Conservation (phyloP, 495 filamentous ascomycete genomes). For the Annulohypoxylon stygium region DNA sequence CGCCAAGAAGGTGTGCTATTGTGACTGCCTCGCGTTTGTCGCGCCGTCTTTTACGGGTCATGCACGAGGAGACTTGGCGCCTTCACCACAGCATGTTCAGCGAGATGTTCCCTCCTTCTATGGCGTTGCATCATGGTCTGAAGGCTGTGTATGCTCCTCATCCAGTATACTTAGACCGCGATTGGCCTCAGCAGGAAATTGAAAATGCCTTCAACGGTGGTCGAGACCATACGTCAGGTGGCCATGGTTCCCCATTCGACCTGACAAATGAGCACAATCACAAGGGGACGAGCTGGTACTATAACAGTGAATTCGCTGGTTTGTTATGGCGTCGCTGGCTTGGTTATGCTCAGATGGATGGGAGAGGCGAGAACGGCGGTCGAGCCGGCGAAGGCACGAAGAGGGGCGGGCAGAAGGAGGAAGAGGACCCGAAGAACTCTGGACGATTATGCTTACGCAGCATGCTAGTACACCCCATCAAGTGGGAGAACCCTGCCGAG, state of each 20-base stretch:
- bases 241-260: slow-evolving; percentile 79
- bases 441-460: slow-evolving; percentile 91
- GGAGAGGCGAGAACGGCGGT: slow-evolving; percentile 76
- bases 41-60: slow-evolving; percentile 80
- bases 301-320: slow-evolving; percentile 85
- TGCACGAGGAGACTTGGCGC: slow-evolving; percentile 88
- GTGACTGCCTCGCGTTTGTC: slow-evolving; percentile 85
- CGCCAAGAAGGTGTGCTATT: slow-evolving; percentile 86
- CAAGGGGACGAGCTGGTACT: slow-evolving; percentile 92
- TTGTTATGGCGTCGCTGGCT: slow-evolving; percentile 91
- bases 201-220: slow-evolving; percentile 89
- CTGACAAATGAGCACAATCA: slow-evolving; percentile 90
- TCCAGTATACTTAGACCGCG: slow-evolving; percentile 87
- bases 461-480: slow-evolving; percentile 93
- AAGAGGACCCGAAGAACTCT: slow-evolving; percentile 63
- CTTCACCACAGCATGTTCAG: slow-evolving; percentile 89
- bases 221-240: slow-evolving; percentile 76
- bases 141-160: slow-evolving; percentile 97
- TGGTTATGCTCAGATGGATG: slow-evolving; percentile 76
- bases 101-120: slow-evolving; percentile 91
- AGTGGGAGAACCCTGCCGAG: slow-evolving; percentile 67
- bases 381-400: slow-evolving; percentile 64
- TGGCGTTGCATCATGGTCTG: slow-evolving; percentile 90
- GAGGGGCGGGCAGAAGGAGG: slow-evolving; percentile 79
- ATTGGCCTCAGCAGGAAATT: slow-evolving; percentile 77